phyloP scores from a whole-genome alignment of 164 flowering plant genomes.

The Magnolia changhungtana region DNA sequence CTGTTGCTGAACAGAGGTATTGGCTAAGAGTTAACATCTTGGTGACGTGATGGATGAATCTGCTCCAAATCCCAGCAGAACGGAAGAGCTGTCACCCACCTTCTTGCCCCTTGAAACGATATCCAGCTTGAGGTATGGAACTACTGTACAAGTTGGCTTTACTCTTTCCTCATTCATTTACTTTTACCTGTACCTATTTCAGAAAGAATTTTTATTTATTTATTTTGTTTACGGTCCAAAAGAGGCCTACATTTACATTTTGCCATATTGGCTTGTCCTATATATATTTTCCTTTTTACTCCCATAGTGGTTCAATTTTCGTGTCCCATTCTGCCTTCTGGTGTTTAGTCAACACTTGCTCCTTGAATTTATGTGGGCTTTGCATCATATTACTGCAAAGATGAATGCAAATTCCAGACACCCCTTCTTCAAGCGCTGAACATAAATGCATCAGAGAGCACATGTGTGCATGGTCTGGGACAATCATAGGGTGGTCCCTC shows the following conservation, averaged over 20 bases:
- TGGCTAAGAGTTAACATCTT: constrained; percentile 17
- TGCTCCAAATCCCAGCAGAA: neutral
- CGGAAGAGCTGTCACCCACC: neutral
- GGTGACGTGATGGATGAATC: neutral
- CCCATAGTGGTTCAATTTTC: neutral
- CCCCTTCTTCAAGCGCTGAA: no score
- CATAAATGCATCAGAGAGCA: no score
- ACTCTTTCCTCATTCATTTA: no score
- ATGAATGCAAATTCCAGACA: no score
- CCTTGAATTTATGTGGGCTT: no score
- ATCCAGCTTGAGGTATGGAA: neutral
- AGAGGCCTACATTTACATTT: neutral
- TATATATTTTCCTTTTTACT: neutral
- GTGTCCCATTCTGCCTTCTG: no score
- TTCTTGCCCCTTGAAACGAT: neutral
- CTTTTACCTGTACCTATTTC: neutral
- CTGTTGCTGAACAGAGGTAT: constrained; percentile 41
- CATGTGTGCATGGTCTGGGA: no score
- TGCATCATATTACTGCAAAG: no score
- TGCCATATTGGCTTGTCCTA: neutral
- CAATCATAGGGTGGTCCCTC: no score
- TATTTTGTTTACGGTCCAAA: neutral
- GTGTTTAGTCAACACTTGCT: no score
- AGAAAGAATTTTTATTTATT: neutral
- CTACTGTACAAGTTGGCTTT: neutral